These are phyloP conservation scores for Areca catechu DNA, from an alignment of 176 grass and related monocot species.

Conservation along the genomic window DNA sequence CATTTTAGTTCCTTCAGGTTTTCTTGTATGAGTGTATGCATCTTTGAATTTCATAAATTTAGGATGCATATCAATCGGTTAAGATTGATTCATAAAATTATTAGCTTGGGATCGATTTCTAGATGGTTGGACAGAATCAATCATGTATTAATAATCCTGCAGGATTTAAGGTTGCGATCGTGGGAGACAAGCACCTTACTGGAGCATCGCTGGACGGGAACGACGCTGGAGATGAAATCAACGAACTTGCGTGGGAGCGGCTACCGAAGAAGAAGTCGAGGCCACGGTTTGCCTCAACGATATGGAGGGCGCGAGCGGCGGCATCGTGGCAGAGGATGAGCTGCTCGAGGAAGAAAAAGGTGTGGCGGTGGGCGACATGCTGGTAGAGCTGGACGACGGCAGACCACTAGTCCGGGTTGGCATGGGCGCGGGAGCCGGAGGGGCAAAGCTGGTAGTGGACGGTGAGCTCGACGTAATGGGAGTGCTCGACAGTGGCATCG, in stretches of 20 bases:
- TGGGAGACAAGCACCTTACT: too few species aligned
- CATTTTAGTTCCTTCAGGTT: too few species aligned
- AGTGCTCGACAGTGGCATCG: slow-evolving; percentile 67
- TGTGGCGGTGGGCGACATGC: slow-evolving; percentile 66
- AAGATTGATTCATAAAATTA: too few species aligned
- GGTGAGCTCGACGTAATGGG: slow-evolving; percentile 60
- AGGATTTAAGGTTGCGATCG: too few species aligned
- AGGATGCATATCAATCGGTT: too few species aligned
- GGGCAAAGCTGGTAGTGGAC: slow-evolving; percentile 69
- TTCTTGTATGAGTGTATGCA: too few species aligned
- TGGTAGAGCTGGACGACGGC: slow-evolving; percentile 71
- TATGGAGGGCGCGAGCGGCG: slow-evolving; percentile 44
- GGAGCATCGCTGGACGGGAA: too few species aligned
- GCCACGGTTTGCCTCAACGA: slow-evolving; percentile 31
- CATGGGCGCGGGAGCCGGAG: slow-evolving; percentile 42
- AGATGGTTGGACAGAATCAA: too few species aligned
- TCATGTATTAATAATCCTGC: too few species aligned
- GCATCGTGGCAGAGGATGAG: slow-evolving; percentile 73
- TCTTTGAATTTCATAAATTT: too few species aligned
- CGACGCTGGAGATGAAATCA: slow-evolving; percentile 61
- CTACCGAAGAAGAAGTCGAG: slow-evolving; percentile 84
- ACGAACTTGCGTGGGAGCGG: slow-evolving; percentile 64
- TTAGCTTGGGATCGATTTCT: too few species aligned
- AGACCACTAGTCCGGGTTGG: slow-evolving; percentile 76
- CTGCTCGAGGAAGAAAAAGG: slow-evolving; percentile 88